These are phyloP conservation scores for Yarrowia sp. DNA, from an alignment of 805 yeast genomes.

Conservation along the genomic window DNA sequence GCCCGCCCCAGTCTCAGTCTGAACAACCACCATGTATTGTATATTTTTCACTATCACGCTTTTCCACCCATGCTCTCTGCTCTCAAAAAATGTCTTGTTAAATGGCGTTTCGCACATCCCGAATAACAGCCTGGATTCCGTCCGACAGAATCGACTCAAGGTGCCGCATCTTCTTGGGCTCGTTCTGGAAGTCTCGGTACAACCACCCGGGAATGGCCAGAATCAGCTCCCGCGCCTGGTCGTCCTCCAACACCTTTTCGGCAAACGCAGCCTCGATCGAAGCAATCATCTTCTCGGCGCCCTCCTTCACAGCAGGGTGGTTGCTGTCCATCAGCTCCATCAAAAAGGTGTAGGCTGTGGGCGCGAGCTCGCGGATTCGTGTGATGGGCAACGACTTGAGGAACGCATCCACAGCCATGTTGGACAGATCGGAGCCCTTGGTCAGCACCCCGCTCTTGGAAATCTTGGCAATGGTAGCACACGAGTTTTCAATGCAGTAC, in stretches of 20 bases:
- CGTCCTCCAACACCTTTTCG: neutral
- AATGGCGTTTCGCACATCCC: slow-evolving; percentile 7
- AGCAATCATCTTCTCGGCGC: slow-evolving; percentile 4
- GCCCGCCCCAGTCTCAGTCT: neutral
- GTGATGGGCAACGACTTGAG: slow-evolving; percentile 72
- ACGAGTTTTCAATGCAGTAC: slow-evolving; percentile 80
- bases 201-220: slow-evolving; percentile 12
- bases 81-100: neutral
- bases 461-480: slow-evolving; percentile 79
- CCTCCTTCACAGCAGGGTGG: slow-evolving; percentile 51
- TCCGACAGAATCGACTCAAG: neutral
- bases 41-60: no score
- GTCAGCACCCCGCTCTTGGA: slow-evolving; percentile 60
- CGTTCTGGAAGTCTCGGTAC: slow-evolving; percentile 13
- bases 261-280: slow-evolving; percentile 4
- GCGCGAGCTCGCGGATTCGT: slow-evolving; percentile 84
- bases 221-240: neutral
- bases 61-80: neutral
- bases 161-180: slow-evolving; percentile 18
- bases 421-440: slow-evolving; percentile 43
- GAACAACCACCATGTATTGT: neutral
- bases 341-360: slow-evolving; percentile 75
- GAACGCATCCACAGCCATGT: slow-evolving; percentile 70
- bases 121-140: slow-evolving; percentile 4
- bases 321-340: slow-evolving; percentile 64